These are phyloP conservation scores for Chlorociboria aeruginascens DNA, from an alignment of 495 filamentous ascomycete genomes.

Conservation along the genomic window DNA sequence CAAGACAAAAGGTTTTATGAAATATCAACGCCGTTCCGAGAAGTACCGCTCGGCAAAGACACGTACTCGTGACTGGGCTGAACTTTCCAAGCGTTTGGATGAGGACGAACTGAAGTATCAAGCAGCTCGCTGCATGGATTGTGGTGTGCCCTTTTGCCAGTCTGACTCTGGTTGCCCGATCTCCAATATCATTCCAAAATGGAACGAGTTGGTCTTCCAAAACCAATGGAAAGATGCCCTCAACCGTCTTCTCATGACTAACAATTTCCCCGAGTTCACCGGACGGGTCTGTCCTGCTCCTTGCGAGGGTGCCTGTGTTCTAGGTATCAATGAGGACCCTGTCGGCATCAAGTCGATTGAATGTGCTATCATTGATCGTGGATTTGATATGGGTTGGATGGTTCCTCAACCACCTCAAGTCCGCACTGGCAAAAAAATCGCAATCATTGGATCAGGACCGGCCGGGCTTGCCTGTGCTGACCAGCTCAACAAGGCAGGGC, in stretches of 20 bases:
- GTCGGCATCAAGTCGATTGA: conserved; percentile 99
- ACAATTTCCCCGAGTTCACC: conserved; percentile 99
- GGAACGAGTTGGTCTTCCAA: conserved; percentile 91
- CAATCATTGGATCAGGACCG: conserved; percentile 90
- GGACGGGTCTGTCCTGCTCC: conserved; percentile 96
- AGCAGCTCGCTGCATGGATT: conserved; percentile 98
- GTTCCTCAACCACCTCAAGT: conserved; percentile 66
- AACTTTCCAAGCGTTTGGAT: conserved; percentile 77
- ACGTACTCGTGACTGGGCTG: conserved; percentile 87
- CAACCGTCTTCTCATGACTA: conserved; percentile 93
- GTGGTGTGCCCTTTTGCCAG: conserved; percentile 98
- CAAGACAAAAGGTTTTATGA: conserved; percentile 99
- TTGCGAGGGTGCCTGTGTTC: conserved; percentile 93
- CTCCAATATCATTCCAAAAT: conserved; percentile 99
- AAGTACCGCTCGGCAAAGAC: conserved; percentile 88
- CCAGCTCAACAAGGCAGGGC: conserved; percentile 90
- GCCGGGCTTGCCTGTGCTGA: conserved; percentile 87
- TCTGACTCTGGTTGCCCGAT: conserved; percentile 96
- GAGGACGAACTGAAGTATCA: conserved; percentile 99
- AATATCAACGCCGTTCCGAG: conserved; percentile 87
- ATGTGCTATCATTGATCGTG: conserved; percentile 97
- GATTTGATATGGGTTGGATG: conserved; percentile 99
- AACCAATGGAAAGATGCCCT: conserved; percentile 94
- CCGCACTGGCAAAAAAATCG: conserved; percentile 83
- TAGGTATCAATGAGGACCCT: conserved; percentile 97